Percentiles rank a stretch among this genome's conserved stretches.
These are phyloP conservation scores for Stropharia rugosoannulata DNA, from an alignment of 768 basidiomycete species.

Conservation along the genomic window DNA sequence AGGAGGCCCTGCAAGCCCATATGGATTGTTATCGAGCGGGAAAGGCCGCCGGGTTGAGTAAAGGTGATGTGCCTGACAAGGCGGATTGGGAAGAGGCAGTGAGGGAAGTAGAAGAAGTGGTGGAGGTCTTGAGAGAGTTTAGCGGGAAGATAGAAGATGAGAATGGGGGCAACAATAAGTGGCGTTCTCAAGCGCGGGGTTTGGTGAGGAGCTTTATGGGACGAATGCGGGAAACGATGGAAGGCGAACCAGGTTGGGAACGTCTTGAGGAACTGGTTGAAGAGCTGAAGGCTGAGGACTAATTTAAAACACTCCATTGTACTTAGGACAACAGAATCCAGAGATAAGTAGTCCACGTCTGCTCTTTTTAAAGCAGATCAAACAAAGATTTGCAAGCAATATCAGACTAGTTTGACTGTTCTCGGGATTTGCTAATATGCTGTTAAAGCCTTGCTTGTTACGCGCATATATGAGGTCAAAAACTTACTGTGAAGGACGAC, in stretches of 20 bases:
- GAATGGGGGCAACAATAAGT: conserved; percentile 41
- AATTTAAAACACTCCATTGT: neutral
- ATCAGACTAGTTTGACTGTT: no score
- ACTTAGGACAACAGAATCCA: no score
- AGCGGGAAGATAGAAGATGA: conserved; percentile 58
- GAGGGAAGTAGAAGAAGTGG: conserved; percentile 77
- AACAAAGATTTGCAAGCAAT: no score
- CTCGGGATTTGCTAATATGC: no score
- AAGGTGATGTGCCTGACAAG: conserved; percentile 61
- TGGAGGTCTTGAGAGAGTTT: conserved; percentile 80
- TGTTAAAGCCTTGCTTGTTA: no score
- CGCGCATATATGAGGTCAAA: no score
- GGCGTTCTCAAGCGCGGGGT: conserved; percentile 86
- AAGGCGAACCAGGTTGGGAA: neutral
- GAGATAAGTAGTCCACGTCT: no score
- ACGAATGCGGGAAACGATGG: conserved; percentile 53
- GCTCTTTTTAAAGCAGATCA: no score
- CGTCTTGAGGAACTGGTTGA: conserved; percentile 57
- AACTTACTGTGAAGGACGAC: no score
- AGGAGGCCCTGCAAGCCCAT: conserved; percentile 78
- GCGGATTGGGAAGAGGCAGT: conserved; percentile 75
- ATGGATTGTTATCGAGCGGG: conserved; percentile 83
- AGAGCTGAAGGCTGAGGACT: conserved; percentile 1
- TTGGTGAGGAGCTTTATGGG: conserved; percentile 89
- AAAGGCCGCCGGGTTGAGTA: conserved; percentile 57